phyloP scores from a whole-genome alignment of 768 basidiomycete species.

The Arthromyces matolae region DNA sequence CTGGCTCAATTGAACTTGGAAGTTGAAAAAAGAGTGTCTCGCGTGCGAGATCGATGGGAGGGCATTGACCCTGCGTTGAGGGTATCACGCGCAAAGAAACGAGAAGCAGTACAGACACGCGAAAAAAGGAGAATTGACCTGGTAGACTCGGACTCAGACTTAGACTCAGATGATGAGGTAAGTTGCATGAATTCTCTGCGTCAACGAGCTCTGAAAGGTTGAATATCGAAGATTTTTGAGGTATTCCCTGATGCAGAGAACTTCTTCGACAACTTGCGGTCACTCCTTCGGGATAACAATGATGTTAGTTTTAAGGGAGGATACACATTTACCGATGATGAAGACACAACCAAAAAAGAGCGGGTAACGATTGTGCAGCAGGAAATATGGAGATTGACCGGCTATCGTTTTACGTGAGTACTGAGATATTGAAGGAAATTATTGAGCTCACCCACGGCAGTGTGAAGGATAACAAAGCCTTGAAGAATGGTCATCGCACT shows the following conservation, averaged over 20 bases:
- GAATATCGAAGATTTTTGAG: too few species aligned
- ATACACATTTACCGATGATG: background rate
- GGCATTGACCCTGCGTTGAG: too few species aligned
- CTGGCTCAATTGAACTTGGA: too few species aligned
- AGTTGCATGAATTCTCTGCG: too few species aligned
- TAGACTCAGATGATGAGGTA: too few species aligned
- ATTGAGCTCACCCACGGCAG: slow-evolving; percentile 8
- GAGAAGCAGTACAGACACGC: too few species aligned
- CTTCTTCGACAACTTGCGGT: background rate
- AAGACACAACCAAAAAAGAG: background rate
- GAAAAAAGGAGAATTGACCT: too few species aligned
- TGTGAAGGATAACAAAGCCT: slow-evolving; percentile 17
- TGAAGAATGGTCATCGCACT: slow-evolving; percentile 20
- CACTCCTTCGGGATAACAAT: background rate
- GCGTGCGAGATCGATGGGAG: too few species aligned
- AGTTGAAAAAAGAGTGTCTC: too few species aligned
- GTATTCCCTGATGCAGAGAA: background rate
- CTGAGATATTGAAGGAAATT: slow-evolving; percentile 2
- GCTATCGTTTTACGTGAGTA: slow-evolving; percentile 21
- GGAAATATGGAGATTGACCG: slow-evolving; percentile 20
- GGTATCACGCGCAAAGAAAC: too few species aligned
- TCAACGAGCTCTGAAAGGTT: too few species aligned
- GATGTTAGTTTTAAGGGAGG: background rate
- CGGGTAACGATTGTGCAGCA: slow-evolving; percentile 14
- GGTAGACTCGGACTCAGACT: too few species aligned